phyloP scores from a whole-genome alignment of 106 monocot species.

The Amphibolis antarctica region DNA sequence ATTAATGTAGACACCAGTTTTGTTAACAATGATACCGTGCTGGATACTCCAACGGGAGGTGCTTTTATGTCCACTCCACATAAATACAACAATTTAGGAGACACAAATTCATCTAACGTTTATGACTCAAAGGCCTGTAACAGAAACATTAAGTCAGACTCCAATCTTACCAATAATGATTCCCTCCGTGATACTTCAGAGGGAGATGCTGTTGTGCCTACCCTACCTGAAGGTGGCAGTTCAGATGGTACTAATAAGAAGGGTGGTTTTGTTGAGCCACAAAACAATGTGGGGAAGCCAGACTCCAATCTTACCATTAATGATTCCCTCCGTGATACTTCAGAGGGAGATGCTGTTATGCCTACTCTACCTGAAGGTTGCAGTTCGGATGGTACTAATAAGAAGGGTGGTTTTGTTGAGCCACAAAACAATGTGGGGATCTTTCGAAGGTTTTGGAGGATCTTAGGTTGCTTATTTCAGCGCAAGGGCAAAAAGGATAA shows the following conservation, averaged over 20 bases:
- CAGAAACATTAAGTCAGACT: not conserved
- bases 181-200: not conserved
- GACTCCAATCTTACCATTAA: not conserved
- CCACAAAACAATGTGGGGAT: constrained; percentile 16
- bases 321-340: not conserved
- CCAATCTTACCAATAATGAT: not conserved
- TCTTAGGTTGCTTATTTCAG: constrained; percentile 3
- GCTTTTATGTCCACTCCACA: not conserved
- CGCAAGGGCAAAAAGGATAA: not conserved
- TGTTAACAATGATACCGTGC: not conserved
- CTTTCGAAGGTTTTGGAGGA: constrained; percentile 28
- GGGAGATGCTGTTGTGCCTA: not conserved
- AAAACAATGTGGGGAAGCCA: not conserved
- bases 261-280: not conserved
- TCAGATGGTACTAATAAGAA: not conserved
- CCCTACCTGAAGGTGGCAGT: not conserved
- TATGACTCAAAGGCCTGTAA: not conserved
- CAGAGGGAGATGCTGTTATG: not conserved
- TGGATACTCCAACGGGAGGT: not conserved
- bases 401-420: not conserved
- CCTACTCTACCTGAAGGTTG: not conserved
- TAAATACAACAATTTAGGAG: not conserved
- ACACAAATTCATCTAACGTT: not conserved
- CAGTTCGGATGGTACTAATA: not conserved
- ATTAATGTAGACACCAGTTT: not conserved